These are phyloP conservation scores for Melanomma pulvis-pyrius DNA, from an alignment of 495 filamentous ascomycete genomes.

Conservation along the genomic window DNA sequence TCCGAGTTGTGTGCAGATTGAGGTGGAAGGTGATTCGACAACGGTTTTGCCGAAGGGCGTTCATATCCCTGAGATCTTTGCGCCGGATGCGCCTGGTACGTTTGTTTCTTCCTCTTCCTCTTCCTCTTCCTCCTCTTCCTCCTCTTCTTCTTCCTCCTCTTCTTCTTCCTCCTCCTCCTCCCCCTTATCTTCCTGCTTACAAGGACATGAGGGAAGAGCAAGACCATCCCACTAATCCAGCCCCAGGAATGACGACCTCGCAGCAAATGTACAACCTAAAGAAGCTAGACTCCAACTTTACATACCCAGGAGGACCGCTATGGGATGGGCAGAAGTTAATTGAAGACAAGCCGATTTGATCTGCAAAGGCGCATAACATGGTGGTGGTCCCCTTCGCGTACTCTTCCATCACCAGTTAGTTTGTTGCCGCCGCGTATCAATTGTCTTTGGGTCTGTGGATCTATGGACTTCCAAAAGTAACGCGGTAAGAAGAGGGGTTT, in stretches of 20 bases:
- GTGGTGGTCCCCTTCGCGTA: too few species aligned
- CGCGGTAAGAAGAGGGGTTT: background rate
- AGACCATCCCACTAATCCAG: background rate
- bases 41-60: slow-evolving; percentile 10
- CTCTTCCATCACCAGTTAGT: too few species aligned
- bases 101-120: background rate
- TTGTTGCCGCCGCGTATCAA: too few species aligned
- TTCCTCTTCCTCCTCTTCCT: too few species aligned
- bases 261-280: background rate
- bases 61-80: slow-evolving; percentile 21
- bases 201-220: background rate
- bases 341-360: slow-evolving; percentile 16
- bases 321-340: slow-evolving; percentile 17
- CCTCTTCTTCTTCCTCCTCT: background rate
- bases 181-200: background rate
- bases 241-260: slow-evolving; percentile 12
- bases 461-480: background rate
- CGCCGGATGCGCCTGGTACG: slow-evolving; percentile 4
- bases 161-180: too few species aligned
- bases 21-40: slow-evolving; percentile 6
- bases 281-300: slow-evolving; percentile 2
- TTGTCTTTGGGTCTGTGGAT: too few species aligned
- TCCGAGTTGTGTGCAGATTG: slow-evolving; percentile 23
- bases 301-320: slow-evolving; percentile 13
- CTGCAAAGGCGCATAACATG: too few species aligned